Evolutionary conservation across 179 eudicot species (phyloP).

Genomic region (Pouteria campechiana): DNA sequence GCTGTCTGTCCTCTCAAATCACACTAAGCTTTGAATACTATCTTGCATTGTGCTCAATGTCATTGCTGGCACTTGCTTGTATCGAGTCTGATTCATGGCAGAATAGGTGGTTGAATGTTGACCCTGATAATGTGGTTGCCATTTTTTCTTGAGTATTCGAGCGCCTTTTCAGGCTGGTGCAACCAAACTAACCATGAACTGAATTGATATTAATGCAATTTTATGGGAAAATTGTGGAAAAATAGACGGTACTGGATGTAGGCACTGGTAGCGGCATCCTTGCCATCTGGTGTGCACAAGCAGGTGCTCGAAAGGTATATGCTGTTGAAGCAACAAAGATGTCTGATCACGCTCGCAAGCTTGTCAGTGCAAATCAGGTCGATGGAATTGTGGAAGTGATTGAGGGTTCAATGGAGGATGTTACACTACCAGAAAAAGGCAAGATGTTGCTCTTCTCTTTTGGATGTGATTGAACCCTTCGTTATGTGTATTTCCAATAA

Average conservation of each 20-base stretch:
- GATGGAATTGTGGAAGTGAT: constrained; percentile 78
- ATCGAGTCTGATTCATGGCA: too few relatives aligned
- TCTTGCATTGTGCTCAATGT: too few relatives aligned
- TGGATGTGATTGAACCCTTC: background rate
- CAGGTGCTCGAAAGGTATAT: constrained; percentile 93
- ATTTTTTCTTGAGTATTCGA: too few relatives aligned
- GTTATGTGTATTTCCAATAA: background rate
- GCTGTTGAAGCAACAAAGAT: constrained; percentile 98
- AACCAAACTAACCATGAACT: too few relatives aligned
- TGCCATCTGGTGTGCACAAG: constrained; percentile 97
- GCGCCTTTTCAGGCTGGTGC: too few relatives aligned
- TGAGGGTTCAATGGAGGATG: constrained; percentile 86
- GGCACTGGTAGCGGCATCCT: constrained; percentile 98
- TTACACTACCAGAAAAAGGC: constrained; percentile 89
- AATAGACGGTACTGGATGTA: constrained; percentile 84
- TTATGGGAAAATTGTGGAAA: background rate
- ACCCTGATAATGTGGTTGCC: too few relatives aligned
- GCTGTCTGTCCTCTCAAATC: too few relatives aligned
- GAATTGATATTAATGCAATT: too few relatives aligned
- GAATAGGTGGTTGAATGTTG: background rate
- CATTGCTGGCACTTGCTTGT: too few relatives aligned
- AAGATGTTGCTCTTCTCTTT: constrained; percentile 6
- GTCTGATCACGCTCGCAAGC: constrained; percentile 84
- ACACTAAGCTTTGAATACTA: too few relatives aligned
- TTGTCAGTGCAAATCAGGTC: constrained; percentile 76